phyloP scores from a whole-genome alignment of 129 eudicot species.

The Oenanthe sinensis region DNA sequence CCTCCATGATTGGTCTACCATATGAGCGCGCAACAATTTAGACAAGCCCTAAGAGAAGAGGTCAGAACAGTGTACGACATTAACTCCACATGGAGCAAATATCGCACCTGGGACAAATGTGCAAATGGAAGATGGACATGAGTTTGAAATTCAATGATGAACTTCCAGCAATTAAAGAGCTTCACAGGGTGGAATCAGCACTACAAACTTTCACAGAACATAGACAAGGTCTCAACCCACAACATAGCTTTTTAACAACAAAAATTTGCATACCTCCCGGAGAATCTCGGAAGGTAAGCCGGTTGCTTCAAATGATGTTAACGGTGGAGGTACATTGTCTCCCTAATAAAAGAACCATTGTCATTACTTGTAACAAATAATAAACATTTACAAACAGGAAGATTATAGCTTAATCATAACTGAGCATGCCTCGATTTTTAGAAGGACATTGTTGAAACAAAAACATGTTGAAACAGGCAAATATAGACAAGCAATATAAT shows the following conservation, averaged over 20 bases:
- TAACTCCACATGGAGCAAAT: constrained; percentile 95
- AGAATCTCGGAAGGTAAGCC: constrained; percentile 79
- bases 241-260: constrained; percentile 9
- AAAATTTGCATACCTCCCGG: constrained; percentile 51
- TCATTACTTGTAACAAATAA: constrained; percentile 9
- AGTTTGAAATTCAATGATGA: constrained; percentile 38
- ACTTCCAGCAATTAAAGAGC: constrained; percentile 45
- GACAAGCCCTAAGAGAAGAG: constrained; percentile 40
- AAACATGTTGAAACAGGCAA: neutral
- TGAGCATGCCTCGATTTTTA: too few species aligned
- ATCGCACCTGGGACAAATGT: constrained; percentile 93
- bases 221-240: constrained; percentile 12
- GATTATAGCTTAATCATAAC: too few species aligned
- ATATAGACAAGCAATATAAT: too few species aligned
- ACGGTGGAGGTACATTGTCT: constrained; percentile 60
- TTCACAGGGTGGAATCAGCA: neutral
- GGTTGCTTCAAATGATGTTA: constrained; percentile 66
- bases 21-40: constrained; percentile 54
- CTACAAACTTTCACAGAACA: constrained; percentile 21
- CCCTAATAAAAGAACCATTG: constrained; percentile 37
- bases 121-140: constrained; percentile 39
- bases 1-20: constrained; percentile 54
- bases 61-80: constrained; percentile 95
- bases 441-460: too few species aligned
- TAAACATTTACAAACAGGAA: too few species aligned